phyloP scores from a whole-genome alignment of 345 rosid species.

The Physaria fendleri region DNA sequence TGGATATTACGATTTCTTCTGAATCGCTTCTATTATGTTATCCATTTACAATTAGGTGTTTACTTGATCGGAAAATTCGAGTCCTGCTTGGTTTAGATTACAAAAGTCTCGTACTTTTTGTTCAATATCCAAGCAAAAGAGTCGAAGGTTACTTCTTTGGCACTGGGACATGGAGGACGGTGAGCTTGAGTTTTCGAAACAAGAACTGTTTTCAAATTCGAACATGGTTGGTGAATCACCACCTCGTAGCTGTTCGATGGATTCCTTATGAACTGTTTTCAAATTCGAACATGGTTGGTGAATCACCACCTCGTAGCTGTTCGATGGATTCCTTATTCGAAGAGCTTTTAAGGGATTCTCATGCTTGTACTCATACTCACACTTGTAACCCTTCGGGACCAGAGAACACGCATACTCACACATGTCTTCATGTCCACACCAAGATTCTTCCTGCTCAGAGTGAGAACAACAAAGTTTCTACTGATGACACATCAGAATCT shows the following conservation, averaged over 20 bases:
- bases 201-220: slow-evolving; percentile 43
- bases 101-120: not conserved
- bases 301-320: slow-evolving; percentile 34
- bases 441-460: slow-evolving; percentile 53
- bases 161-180: slow-evolving; percentile 65
- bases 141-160: not conserved
- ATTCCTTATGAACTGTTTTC: slow-evolving; percentile 52
- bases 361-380: slow-evolving; percentile 89
- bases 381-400: slow-evolving; percentile 98
- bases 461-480: slow-evolving; percentile 52
- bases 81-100: not conserved
- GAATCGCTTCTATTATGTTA: not conserved
- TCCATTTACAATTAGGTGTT: slow-evolving; percentile 3
- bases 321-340: slow-evolving; percentile 71
- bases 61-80: not conserved
- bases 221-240: slow-evolving; percentile 36
- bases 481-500: slow-evolving; percentile 76
- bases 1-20: not conserved
- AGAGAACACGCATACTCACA: slow-evolving; percentile 81
- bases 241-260: slow-evolving; percentile 60
- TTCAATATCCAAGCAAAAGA: not conserved
- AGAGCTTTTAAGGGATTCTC: slow-evolving; percentile 58
- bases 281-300: slow-evolving; percentile 38
- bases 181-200: slow-evolving; percentile 78
- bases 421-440: slow-evolving; percentile 88